Conservation (phyloP, 1,139 yeast genomes). For the Zhuliangozyma parablackwelliae region DNA sequence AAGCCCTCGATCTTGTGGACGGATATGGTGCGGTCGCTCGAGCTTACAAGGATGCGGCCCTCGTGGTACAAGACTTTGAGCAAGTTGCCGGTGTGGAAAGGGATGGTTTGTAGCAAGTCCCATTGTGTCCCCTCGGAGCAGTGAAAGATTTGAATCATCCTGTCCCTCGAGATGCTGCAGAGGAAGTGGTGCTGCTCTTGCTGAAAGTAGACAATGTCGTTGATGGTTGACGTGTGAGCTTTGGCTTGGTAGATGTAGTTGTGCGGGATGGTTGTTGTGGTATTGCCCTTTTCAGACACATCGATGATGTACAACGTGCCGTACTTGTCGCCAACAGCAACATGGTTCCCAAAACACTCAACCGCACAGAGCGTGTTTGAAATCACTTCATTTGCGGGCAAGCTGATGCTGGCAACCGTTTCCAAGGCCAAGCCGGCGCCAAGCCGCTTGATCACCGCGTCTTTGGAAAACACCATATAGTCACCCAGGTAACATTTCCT, state of each 20-base stretch:
- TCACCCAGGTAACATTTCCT: constrained; percentile 25
- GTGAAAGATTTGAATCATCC: constrained; percentile 55
- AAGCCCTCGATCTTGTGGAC: constrained; percentile 28
- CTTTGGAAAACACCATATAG: constrained; percentile 35
- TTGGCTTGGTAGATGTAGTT: constrained; percentile 21
- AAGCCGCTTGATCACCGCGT: constrained; percentile 29
- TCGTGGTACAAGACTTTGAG: constrained; percentile 29
- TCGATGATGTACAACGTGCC: constrained; percentile 34
- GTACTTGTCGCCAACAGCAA: constrained; percentile 43
- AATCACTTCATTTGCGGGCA: constrained; percentile 26
- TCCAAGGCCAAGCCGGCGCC: no score
- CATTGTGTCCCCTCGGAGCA: constrained; percentile 23
- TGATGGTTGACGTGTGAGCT: constrained; percentile 49
- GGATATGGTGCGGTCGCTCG: constrained; percentile 56
- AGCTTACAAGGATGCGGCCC: constrained; percentile 44
- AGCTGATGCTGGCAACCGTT: constrained; percentile 12
- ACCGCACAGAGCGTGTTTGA: constrained; percentile 25
- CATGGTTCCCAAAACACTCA: constrained; percentile 16
- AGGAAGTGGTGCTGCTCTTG: constrained; percentile 21
- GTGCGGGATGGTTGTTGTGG: background rate
- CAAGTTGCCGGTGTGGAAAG: constrained; percentile 55
- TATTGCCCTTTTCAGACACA: no score
- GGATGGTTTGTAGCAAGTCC: constrained; percentile 54
- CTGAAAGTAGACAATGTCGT: constrained; percentile 35
- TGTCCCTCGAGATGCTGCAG: constrained; percentile 52